Evolutionary conservation across 352 stramenopile genomes (phyloP).

Genomic region (Globisporangium paddicum): DNA sequence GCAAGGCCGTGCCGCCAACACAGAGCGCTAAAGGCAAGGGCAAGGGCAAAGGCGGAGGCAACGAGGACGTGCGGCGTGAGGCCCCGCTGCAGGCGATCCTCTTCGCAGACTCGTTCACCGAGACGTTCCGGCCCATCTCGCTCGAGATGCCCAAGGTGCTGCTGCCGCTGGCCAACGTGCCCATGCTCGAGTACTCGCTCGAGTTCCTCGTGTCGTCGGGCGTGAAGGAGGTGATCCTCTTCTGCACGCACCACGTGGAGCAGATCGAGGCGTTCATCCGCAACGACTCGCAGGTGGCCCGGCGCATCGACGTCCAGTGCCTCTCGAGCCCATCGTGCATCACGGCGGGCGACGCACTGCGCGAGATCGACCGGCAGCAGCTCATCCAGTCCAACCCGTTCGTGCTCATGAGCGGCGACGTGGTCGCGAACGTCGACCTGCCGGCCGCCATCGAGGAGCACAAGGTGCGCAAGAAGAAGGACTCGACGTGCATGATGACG

Average conservation of each 20-base stretch:
- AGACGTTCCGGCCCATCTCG: conserved; percentile 92
- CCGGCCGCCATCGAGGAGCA: conserved; percentile 67
- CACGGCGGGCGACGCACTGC: conserved; percentile 92
- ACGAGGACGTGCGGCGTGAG: conserved; percentile 85
- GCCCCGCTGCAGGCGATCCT: conserved; percentile 95
- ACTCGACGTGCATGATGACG: conserved; percentile 95
- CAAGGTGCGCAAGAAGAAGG: conserved; percentile 80
- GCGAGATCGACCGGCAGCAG: conserved; percentile 94
- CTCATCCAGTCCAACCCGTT: conserved; percentile 97
- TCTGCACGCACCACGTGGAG: conserved; percentile 88
- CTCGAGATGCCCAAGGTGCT: conserved; percentile 90
- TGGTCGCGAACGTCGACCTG: conserved; percentile 96
- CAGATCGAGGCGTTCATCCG: conserved; percentile 85
- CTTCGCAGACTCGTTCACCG: conserved; percentile 94
- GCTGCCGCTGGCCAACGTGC: conserved; percentile 95
- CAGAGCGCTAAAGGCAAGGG: neutral
- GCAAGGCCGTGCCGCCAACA: neutral
- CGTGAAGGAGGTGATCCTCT: conserved; percentile 95
- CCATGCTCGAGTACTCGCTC: conserved; percentile 96
- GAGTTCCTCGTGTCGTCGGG: conserved; percentile 94
- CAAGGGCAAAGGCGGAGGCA: conserved; percentile 13
- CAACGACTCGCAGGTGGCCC: conserved; percentile 45
- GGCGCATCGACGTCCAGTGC: conserved; percentile 55
- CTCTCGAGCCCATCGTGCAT: conserved; percentile 80
- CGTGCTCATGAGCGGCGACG: conserved; percentile 95